Conservation (phyloP, 2,329 filamentous ascomycete species). For the Ceratocystis huliohia region DNA sequence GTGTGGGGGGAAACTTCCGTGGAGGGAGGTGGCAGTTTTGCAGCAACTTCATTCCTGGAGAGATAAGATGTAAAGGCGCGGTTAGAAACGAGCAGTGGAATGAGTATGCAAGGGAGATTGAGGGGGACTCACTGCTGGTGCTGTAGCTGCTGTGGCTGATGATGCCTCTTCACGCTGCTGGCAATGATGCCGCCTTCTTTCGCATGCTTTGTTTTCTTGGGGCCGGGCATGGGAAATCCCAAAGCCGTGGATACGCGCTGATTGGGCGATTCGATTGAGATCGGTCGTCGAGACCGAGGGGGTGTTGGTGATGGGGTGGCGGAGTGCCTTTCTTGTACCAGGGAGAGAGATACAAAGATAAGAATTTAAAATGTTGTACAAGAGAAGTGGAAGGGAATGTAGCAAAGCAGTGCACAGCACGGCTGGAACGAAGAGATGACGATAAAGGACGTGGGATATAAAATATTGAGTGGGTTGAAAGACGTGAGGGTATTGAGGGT, state of each 20-base stretch:
- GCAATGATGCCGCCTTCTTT: slow-evolving; percentile 40
- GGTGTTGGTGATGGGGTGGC: background rate
- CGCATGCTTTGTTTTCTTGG: slow-evolving; percentile 44
- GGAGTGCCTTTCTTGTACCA: background rate
- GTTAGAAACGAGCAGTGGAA: background rate
- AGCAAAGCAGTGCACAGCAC: slow-evolving; percentile 5
- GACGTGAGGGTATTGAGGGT: background rate
- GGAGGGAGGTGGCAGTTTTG: slow-evolving; percentile 28
- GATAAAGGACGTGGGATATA: background rate
- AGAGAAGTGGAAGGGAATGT: background rate
- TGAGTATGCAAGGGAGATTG: background rate
- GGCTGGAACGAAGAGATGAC: background rate
- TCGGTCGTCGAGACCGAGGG: background rate
- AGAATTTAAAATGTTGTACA: background rate
- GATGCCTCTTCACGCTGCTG: slow-evolving; percentile 42
- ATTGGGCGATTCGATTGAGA: background rate
- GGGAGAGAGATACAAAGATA: background rate
- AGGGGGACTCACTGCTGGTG: background rate
- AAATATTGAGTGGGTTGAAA: background rate
- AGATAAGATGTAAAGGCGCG: background rate
- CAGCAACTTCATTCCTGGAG: slow-evolving; percentile 29
- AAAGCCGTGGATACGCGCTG: slow-evolving; percentile 7
- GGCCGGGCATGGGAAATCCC: slow-evolving; percentile 21
- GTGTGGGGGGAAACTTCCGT: slow-evolving; percentile 6
- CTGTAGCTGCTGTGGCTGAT: background rate